Evolutionary conservation across 345 rosid species (phyloP), one percentile per base, ranked within the genome.

Genomic region (Erucastrum elatum): DNA sequence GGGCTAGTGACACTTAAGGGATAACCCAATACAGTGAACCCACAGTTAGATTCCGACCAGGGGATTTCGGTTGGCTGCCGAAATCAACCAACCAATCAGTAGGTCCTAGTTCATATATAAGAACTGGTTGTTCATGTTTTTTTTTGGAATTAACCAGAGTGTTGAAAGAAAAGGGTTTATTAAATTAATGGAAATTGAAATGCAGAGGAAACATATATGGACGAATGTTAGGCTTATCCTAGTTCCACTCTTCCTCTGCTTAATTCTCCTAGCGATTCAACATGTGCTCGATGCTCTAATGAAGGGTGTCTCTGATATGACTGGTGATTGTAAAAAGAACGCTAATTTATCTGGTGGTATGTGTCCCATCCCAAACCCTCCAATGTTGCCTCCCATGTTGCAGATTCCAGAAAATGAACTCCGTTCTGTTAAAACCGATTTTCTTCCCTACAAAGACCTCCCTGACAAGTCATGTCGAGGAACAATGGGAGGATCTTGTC

Each of bases 361-460:
- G 0, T 92, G 97, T 80, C 72, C 91, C 8, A 77, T 89, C 75
- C 78, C 76, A 31, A 80, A 39, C 27, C 98, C 98, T 30, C 86
- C 85, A 3, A 60, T 75, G 72, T 91, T 92, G 91, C 98, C 98
- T 55, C 89, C 95, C 13, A 6, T 94, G 66, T 81, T 94, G 64
- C 90, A 88, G 73, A 71, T 91, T 68, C 98, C 98, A 35, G 82
- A 79, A 51, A 77, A 88, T 37, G 75, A 85, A 25, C 88, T 77
- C 71, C 94, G 94, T 34, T 95, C 97, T 3, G 98, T 88, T 66
- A 78, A 80, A 70, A 80, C 83, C 26, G 78, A 77, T 79, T 67
- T 82, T 37, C 2, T 84, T 61, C 70, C 88, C 1, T 74, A 63
- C 65, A 30, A 30, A 8, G 97, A 87, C 84, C 87, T 94, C 73